phyloP scores from a whole-genome alignment of 768 basidiomycete species.

The Termitomyces bulborhizus region DNA sequence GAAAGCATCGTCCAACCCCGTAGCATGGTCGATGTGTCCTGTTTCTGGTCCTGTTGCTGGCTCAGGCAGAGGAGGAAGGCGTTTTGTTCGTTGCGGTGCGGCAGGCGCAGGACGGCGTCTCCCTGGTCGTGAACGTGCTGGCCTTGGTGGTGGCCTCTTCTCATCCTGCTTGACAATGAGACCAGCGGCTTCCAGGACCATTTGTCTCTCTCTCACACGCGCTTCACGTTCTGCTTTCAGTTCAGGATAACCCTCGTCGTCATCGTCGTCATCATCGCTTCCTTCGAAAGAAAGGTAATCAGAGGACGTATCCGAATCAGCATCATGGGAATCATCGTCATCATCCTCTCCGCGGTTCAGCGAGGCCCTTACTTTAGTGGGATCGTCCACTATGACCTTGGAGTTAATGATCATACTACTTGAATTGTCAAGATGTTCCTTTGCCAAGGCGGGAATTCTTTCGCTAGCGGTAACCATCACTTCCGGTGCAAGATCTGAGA shows the following conservation, averaged over 20 bases:
- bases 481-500: conserved; percentile 5
- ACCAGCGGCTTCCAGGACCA: conserved; percentile 87
- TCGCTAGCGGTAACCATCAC: not conserved
- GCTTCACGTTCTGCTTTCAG: conserved; percentile 48
- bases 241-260: conserved; percentile 30
- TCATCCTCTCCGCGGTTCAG: conserved; percentile 14
- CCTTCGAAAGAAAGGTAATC: conserved; percentile 34
- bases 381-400: not conserved
- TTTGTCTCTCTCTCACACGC: conserved; percentile 69
- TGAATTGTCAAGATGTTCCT: conserved; percentile 3
- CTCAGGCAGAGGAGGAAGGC: conserved; percentile 38
- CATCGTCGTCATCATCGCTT: conserved; percentile 20
- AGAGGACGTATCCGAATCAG: conserved; percentile 21
- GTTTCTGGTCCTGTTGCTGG: conserved; percentile 18
- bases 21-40: conserved; percentile 29
- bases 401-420: not conserved
- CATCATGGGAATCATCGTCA: conserved; percentile 16
- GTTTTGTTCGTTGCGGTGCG: conserved; percentile 39
- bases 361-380: not conserved
- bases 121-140: conserved; percentile 23
- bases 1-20: conserved; percentile 74
- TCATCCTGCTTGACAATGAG: conserved; percentile 66
- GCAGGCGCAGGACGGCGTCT: conserved; percentile 42
- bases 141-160: conserved; percentile 37
- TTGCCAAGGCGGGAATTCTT: not conserved